Evolutionary conservation across 345 rosid species (phyloP), one percentile per base, ranked within the genome.

Genomic region (Acer negundo): DNA sequence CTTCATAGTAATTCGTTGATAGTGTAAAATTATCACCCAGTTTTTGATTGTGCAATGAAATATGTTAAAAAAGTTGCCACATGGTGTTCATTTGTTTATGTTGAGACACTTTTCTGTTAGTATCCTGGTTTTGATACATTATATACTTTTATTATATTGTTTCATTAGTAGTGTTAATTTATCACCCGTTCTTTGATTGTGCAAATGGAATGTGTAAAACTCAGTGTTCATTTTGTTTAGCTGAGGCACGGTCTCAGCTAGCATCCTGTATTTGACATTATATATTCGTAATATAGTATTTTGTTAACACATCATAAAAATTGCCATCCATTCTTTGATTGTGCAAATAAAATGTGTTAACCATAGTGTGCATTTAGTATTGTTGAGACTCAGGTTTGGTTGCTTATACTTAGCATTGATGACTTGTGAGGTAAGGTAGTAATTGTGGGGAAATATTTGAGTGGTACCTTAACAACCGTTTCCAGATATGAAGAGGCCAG

Each of bases 401-500:
- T 38, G 64, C 42, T 72, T 19, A 8, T 42, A n/a, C 24, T 5
- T 63, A 9, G 65, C 69, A 73, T 62, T 72, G 75, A 35, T 10
- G 13, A 28, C 38, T 35, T 24, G 59, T 72, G 20, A 47, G 66
- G 28, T 58, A 31, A 10, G 12, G 13, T 38, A 12, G 53, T 72
- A 10, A 12, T 38, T 71, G 5, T 26, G 75, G 66, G 66, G 31
- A 58, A 49, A 16, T 47, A 53, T 40, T n/a, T 62, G 24, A 31
- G 19, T 82, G 23, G 38, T 76, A 15, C 61, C 83, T 85, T 90
- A 80, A 87, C 85, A 20, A 73, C 40, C 74, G 10, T 62, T 81
- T 69, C 38, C 80, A 95, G 98, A 87, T 95, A 96, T 68, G 91
- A 89, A 83, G 99, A 94, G 72, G 93, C 99, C 55, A 93, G 86